Base-by-base conservation (phyloP, 2,329 filamentous ascomycete species). In the Pseudogymnoascus sp. region DNA sequence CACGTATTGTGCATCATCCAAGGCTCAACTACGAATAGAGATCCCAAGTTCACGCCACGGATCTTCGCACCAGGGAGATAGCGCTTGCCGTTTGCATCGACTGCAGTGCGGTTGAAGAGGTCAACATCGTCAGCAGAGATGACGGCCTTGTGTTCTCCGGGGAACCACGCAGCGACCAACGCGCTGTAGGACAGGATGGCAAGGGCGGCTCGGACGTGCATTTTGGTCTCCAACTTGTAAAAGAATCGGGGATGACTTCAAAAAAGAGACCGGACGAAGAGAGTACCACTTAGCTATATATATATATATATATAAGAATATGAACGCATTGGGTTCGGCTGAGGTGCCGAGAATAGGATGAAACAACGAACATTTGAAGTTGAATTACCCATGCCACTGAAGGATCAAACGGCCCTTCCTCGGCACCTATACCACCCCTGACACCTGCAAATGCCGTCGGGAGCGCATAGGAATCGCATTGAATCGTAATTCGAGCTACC, bases 11-110 rank as follows among this genome's bases (percentile, higher is more conserved):
- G 61, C 14, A 73, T 73, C 66, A 80, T 75, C 79, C 78, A 81
- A 18, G 77, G 77, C 66, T 81, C 79, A 41, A 79, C 69, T 57
- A 80, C 69, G 64, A 80, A 80, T 14, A 76, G 71, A 4, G 76
- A 75, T 11, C 79, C 78, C 12, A 81, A 69, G 63, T 81, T 80
- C 28, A 81, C 78, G 35, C 79, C 78, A 2, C 78, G 75, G 60
- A 81, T 76, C 65, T 78, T 79, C 16, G 67, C 67, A 6, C 57
- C 62, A 3, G 59, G 64, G 16, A 65, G 59, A 64, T 63, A 67
- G 50, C 63, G 57, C 39, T 65, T 66, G 33, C 41, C 43, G n/a
- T 33, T 47, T 36, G 9, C 30, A 36, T 38, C 47, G 41, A 33
- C 18, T 7, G 33, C 11, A 8, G 57, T 47, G 28, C n/a, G 12